Evolutionary conservation across 345 rosid genomes (phyloP).

Genomic region (Eucalyptus pauciflora): DNA sequence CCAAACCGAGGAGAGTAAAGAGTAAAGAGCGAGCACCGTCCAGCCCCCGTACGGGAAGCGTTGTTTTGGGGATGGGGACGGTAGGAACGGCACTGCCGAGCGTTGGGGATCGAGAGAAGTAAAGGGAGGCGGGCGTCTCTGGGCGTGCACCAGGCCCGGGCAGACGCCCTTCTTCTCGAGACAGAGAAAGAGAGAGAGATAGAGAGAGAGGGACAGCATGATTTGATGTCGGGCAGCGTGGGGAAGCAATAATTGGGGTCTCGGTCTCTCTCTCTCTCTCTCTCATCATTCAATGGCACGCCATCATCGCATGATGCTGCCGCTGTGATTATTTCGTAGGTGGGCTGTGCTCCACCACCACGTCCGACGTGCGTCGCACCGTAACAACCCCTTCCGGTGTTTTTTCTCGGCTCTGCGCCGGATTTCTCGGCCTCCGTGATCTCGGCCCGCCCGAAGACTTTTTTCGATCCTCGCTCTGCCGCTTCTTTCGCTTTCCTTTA

Average conservation of each 20-base stretch:
- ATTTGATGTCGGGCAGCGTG: conserved; percentile 32
- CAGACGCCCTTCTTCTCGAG: background rate
- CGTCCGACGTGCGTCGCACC: background rate
- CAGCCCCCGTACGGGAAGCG: background rate
- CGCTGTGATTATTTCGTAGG: background rate
- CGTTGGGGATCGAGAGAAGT: background rate
- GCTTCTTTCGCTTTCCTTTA: background rate
- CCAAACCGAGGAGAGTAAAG: background rate
- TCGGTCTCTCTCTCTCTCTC: background rate
- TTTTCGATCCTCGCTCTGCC: background rate
- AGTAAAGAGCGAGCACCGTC: background rate
- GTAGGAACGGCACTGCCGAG: background rate
- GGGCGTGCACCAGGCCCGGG: background rate
- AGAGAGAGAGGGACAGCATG: conserved; percentile 9
- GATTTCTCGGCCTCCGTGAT: conserved; percentile 16
- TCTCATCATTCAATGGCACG: background rate
- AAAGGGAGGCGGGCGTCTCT: background rate
- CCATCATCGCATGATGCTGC: background rate
- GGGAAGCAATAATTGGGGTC: conserved; percentile 24
- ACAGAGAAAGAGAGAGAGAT: background rate
- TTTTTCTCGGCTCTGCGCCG: background rate
- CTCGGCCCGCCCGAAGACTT: background rate
- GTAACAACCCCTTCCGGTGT: background rate
- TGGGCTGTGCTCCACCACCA: background rate
- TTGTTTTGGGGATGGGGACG: background rate